Conservation (phyloP, 139 green algal species). For the Micractinium conductrix region DNA sequence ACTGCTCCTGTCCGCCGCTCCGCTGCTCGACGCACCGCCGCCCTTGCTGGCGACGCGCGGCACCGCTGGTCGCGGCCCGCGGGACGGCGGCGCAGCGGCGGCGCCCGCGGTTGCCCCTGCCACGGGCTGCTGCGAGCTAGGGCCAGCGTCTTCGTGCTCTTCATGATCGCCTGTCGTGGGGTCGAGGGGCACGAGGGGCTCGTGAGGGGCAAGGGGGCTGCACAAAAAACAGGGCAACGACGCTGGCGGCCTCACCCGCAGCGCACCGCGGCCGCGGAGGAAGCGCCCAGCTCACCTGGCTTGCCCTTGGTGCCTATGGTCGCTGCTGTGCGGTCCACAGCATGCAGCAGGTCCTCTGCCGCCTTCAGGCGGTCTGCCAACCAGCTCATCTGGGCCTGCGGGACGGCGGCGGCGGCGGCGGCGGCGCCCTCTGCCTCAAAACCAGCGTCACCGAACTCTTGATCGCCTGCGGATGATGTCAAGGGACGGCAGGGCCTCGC, state of each 20-base stretch:
- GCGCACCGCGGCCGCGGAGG: neutral
- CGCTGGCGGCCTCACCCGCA: no score
- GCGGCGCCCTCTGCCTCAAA: neutral
- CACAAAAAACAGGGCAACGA: no score
- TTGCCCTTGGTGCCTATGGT: neutral
- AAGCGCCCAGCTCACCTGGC: neutral
- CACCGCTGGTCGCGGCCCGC: neutral
- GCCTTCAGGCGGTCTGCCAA: slow-evolving; percentile 48
- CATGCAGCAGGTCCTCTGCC: slow-evolving; percentile 70
- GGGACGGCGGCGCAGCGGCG: neutral
- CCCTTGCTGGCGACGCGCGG: neutral
- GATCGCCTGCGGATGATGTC: neutral
- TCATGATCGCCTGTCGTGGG: neutral
- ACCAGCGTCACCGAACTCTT: neutral
- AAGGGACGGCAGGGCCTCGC: no score
- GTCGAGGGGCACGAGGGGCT: neutral
- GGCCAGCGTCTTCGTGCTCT: neutral
- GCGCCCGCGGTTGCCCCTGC: neutral
- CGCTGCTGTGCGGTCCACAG: slow-evolving; percentile 71
- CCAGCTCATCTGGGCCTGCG: neutral
- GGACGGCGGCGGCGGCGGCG: no score
- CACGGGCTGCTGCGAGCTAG: neutral
- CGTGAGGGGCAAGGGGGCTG: no score
- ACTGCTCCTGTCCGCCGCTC: no score
- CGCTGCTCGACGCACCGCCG: no score